These are phyloP conservation scores for Omphalotus olearius DNA, from an alignment of 1,284 basidiomycete genomes.

Conservation along the genomic window DNA sequence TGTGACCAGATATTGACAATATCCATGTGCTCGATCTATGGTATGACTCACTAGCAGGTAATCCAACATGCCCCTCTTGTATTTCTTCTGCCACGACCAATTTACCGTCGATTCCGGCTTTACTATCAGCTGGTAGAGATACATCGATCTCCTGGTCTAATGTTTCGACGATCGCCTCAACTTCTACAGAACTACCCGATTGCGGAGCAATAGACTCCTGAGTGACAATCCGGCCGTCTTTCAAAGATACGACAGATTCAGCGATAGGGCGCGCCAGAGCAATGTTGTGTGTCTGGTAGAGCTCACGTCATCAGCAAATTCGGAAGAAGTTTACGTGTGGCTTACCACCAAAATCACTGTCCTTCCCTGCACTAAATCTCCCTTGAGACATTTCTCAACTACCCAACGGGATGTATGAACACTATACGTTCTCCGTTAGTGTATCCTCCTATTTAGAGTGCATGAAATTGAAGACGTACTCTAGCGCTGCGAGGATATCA, in stretches of 20 bases:
- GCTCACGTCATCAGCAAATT: no score
- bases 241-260: constrained; percentile 58
- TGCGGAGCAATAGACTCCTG: constrained; percentile 35
- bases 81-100: constrained; percentile 48
- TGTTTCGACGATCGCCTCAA: not conserved
- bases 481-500: constrained; percentile 57
- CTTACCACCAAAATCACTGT: constrained; percentile 51
- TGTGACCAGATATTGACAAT: constrained; percentile 19
- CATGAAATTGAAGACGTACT: constrained; percentile 26
- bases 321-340: constrained; percentile 12
- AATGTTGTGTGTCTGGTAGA: constrained; percentile 75
- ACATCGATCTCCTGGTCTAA: constrained; percentile 14
- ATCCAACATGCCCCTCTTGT: constrained; percentile 37
- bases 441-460: no score
- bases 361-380: constrained; percentile 54
- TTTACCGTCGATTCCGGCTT: constrained; percentile 24
- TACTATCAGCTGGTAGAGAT: constrained; percentile 15
- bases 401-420: constrained; percentile 58
- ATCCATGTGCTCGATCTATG: not conserved
- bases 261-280: constrained; percentile 62
- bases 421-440: constrained; percentile 27
- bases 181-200: constrained; percentile 24
- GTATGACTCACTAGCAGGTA: constrained; percentile 20
- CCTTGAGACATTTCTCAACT: constrained; percentile 52
- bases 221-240: constrained; percentile 39